Conservation (phyloP, 176 grass and related monocot species). For the Musa schizocarpa region DNA sequence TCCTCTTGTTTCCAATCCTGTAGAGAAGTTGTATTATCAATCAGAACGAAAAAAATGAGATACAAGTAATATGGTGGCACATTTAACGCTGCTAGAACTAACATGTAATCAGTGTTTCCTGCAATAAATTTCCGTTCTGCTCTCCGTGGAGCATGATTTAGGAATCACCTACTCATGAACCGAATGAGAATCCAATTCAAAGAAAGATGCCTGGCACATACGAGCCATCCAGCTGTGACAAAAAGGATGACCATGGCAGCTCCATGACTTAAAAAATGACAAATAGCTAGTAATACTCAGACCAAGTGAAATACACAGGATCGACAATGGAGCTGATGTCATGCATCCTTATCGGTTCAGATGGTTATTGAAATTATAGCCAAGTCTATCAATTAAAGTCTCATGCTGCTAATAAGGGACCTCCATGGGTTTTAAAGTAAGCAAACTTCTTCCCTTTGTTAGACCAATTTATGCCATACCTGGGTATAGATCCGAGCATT, state of each 20-base stretch:
- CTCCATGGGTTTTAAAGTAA: not conserved
- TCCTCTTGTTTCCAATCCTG: constrained; percentile 40
- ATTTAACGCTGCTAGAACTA: not conserved
- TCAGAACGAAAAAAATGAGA: not conserved
- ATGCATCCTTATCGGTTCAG: not conserved
- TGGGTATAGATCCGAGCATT: constrained; percentile 37
- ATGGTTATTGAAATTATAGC: not conserved
- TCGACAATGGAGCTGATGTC: no score
- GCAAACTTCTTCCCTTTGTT: not conserved
- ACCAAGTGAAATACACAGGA: no score
- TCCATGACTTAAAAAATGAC: not conserved
- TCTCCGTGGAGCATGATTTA: not conserved
- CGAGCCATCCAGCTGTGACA: not conserved
- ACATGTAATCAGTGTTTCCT: constrained; percentile 4
- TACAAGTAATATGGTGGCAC: not conserved
- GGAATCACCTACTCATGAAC: not conserved
- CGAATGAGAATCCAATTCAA: not conserved
- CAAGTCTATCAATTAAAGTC: not conserved
- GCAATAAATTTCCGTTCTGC: not conserved
- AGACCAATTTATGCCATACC: constrained; percentile 10
- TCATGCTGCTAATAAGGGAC: no score
- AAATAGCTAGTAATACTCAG: not conserved
- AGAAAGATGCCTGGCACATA: not conserved
- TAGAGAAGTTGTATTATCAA: not conserved
- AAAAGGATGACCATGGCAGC: not conserved